Evolutionary conservation across 768 basidiomycete species (phyloP).

Genomic region (Sporobolomyces roseus): DNA sequence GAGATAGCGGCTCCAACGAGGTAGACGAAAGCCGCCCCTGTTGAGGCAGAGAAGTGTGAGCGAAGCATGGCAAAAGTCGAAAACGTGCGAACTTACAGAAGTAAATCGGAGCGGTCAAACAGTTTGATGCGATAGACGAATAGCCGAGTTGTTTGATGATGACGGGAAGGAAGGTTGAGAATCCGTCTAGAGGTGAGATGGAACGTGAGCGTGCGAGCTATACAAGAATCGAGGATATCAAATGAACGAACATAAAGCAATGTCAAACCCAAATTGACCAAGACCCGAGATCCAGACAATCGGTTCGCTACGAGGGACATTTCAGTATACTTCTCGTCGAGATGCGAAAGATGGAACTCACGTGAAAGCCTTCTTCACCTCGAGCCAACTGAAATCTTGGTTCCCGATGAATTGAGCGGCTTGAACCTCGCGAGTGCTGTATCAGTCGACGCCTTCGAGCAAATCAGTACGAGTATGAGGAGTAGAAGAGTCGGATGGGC

Average conservation of each 20-base stretch:
- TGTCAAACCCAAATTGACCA: constrained; percentile 24
- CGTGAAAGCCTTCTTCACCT: constrained; percentile 14
- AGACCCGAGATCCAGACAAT: constrained; percentile 15
- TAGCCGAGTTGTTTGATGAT: constrained; percentile 22
- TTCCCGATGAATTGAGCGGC: constrained; percentile 22
- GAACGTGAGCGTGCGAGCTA: too few species aligned
- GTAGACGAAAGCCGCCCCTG: constrained; percentile 26
- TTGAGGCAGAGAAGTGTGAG: background rate
- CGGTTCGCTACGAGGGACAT: constrained; percentile 3
- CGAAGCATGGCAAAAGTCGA: background rate
- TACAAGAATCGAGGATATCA: too few species aligned
- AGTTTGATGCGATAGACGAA: constrained; percentile 22
- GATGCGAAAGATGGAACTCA: constrained; percentile 1
- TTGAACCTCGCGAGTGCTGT: constrained; percentile 19
- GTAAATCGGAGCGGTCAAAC: constrained; percentile 27
- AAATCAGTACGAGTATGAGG: too few species aligned
- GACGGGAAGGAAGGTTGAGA: constrained; percentile 30
- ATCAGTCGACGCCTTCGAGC: too few species aligned
- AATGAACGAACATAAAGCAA: too few species aligned
- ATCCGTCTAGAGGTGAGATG: constrained; percentile 33
- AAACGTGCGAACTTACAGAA: constrained; percentile 11
- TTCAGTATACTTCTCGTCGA: background rate
- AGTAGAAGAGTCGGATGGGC: too few species aligned
- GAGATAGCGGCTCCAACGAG: constrained; percentile 13
- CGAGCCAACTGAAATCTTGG: constrained; percentile 22